A percentile compares a stretch with the other conserved stretches of the same genome.
Evolutionary conservation across 495 filamentous ascomycete species (phyloP).

Genomic region (Penicillium parvum): DNA sequence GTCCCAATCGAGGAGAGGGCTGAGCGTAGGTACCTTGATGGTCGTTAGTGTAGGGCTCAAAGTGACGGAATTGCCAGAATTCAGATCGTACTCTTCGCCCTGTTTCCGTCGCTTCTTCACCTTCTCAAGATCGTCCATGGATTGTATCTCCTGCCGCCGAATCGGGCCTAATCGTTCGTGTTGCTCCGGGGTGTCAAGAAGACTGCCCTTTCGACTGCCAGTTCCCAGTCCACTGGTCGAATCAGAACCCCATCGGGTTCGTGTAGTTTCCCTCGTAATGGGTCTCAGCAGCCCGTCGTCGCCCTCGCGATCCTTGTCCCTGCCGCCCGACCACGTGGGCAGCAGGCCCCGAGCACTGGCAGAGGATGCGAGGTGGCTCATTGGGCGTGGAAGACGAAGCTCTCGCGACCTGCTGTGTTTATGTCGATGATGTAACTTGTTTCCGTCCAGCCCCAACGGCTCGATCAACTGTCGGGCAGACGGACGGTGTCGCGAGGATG

Average conservation of each 20-base stretch:
- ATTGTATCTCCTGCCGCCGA: constrained; percentile 33
- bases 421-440: constrained; percentile 23
- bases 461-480: constrained; percentile 4
- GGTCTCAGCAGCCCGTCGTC: constrained; percentile 34
- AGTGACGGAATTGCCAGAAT: background rate
- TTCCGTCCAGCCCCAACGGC: constrained; percentile 19
- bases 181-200: constrained; percentile 29
- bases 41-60: constrained; percentile 1
- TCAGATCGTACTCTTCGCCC: constrained; percentile 42
- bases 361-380: constrained; percentile 36
- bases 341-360: constrained; percentile 32
- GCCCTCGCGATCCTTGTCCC: constrained; percentile 33
- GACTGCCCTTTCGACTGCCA: constrained; percentile 31
- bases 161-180: constrained; percentile 28
- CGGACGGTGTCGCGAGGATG: background rate
- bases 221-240: constrained; percentile 23
- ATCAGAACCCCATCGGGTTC: constrained; percentile 34
- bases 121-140: constrained; percentile 38
- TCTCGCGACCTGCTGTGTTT: constrained; percentile 39
- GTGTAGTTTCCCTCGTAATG: constrained; percentile 28
- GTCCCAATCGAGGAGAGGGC: constrained; percentile 37
- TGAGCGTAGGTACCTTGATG: constrained; percentile 34
- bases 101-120: constrained; percentile 38
- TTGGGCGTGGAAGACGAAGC: constrained; percentile 31
- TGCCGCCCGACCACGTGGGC: constrained; percentile 29